Conservation (phyloP, 495 filamentous ascomycete genomes). For the Hyaloscypha variabilis region DNA sequence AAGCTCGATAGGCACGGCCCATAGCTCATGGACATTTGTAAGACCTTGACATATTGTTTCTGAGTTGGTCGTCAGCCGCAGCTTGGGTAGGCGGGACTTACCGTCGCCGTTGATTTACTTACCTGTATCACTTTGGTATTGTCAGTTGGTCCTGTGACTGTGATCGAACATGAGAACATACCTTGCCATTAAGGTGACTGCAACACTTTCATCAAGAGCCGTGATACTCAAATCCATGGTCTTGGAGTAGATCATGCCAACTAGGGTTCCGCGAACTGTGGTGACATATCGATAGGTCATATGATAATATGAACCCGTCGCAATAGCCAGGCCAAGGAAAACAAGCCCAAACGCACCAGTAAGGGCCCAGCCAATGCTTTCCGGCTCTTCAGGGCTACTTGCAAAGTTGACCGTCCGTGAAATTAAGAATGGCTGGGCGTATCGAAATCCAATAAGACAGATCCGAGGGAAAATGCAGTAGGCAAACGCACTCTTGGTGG, state of each 20-base stretch:
- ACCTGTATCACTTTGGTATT: conserved; percentile 46
- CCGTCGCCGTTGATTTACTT: conserved; percentile 9
- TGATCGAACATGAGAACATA: too few species aligned
- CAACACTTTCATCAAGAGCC: conserved; percentile 52
- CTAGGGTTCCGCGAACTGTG: conserved; percentile 58
- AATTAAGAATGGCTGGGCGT: conserved; percentile 67
- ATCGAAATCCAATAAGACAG: conserved; percentile 59
- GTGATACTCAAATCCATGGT: conserved; percentile 48
- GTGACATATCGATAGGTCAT: conserved; percentile 49
- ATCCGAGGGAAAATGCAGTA: conserved; percentile 54
- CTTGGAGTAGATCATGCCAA: conserved; percentile 58
- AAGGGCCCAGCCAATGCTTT: conserved; percentile 54
- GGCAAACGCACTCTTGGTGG: conserved; percentile 34
- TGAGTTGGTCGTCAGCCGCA: conserved; percentile 27
- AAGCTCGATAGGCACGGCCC: conserved; percentile 41
- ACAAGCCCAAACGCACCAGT: conserved; percentile 67
- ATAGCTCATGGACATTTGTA: conserved; percentile 57
- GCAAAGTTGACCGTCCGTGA: conserved; percentile 52
- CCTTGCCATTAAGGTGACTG: conserved; percentile 62
- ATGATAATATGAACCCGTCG: conserved; percentile 41
- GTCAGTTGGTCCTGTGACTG: too few species aligned
- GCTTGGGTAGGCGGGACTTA: neutral
- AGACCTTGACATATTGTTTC: conserved; percentile 44
- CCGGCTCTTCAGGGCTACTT: conserved; percentile 43
- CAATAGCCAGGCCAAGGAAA: conserved; percentile 58